phyloP scores from a whole-genome alignment of 2,329 filamentous ascomycete genomes.

The Diaporthe sp. region DNA sequence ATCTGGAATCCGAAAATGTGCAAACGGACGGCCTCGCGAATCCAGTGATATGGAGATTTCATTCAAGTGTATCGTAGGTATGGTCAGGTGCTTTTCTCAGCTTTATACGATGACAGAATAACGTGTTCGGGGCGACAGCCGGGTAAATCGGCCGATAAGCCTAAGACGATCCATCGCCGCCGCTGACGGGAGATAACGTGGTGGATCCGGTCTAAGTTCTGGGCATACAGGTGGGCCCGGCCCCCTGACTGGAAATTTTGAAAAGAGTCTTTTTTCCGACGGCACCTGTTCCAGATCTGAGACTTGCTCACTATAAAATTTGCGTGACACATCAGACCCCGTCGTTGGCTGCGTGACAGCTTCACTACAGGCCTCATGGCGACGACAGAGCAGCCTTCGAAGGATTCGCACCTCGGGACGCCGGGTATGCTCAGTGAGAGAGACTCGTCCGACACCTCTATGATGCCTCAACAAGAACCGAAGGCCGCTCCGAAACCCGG shows the following conservation, averaged over 20 bases:
- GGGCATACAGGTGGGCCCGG: slow-evolving; percentile 31
- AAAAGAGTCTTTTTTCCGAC: slow-evolving; percentile 20
- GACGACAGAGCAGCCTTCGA: neutral
- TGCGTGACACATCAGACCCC: neutral
- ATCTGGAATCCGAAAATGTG: neutral
- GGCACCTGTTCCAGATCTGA: slow-evolving; percentile 8
- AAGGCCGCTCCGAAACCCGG: neutral
- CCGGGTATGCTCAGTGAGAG: slow-evolving; percentile 30
- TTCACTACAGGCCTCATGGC: slow-evolving; percentile 1
- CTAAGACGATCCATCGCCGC: neutral
- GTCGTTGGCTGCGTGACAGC: too few species aligned
- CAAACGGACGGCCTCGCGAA: neutral
- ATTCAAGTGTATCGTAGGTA: neutral
- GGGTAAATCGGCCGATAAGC: slow-evolving; percentile 8
- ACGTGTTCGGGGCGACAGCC: neutral
- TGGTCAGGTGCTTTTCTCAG: neutral
- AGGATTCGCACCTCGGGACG: slow-evolving; percentile 25
- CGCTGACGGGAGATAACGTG: slow-evolving; percentile 21
- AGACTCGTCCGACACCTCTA: slow-evolving; percentile 30
- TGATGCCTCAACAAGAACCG: slow-evolving; percentile 7
- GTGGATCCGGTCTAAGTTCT: slow-evolving; percentile 26
- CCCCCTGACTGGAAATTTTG: slow-evolving; percentile 31
- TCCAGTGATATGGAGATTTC: accelerated
- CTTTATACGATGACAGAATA: neutral
- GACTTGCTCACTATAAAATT: neutral